phyloP scores from a whole-genome alignment of 176 grass and related monocot species.

The Aegilops sharonensis region DNA sequence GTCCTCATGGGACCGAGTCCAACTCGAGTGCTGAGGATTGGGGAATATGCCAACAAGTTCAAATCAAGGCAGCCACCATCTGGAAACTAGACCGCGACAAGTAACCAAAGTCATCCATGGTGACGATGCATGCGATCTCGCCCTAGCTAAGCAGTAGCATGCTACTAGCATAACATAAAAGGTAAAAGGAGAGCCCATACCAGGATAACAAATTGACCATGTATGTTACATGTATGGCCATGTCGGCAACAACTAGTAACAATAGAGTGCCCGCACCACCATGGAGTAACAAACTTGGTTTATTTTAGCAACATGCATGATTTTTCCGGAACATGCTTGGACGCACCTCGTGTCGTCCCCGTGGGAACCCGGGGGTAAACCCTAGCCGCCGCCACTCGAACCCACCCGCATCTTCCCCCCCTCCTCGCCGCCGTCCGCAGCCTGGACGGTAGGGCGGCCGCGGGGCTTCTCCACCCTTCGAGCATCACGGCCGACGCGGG shows the following conservation, averaged over 20 bases:
- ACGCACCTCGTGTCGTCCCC: too few relatives aligned
- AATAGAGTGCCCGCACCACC: too few relatives aligned
- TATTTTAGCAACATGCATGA: slow-evolving; percentile 23
- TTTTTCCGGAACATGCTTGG: too few relatives aligned
- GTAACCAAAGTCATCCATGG: slow-evolving; percentile 53
- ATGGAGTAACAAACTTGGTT: neutral
- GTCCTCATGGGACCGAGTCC: neutral
- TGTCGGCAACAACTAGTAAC: slow-evolving; percentile 9
- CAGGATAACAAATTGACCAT: slow-evolving; percentile 32
- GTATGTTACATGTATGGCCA: slow-evolving; percentile 25
- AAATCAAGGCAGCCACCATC: slow-evolving; percentile 47
- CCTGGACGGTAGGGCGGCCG: too few relatives aligned
- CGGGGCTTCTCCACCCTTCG: too few relatives aligned
- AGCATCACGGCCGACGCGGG: too few relatives aligned
- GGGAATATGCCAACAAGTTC: slow-evolving; percentile 42
- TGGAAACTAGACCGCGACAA: slow-evolving; percentile 35
- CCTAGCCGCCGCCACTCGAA: too few relatives aligned
- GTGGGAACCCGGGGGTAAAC: too few relatives aligned
- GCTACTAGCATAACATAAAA: slow-evolving; percentile 24
- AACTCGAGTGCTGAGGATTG: neutral
- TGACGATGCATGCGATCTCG: slow-evolving; percentile 39
- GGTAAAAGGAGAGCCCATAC: slow-evolving; percentile 32
- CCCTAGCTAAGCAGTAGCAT: slow-evolving; percentile 42
- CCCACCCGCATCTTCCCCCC: too few relatives aligned
- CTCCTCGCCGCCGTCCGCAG: too few relatives aligned